Evolutionary conservation across 257 asterid genomes (phyloP).

Genomic region (Salvia rosmarinus): DNA sequence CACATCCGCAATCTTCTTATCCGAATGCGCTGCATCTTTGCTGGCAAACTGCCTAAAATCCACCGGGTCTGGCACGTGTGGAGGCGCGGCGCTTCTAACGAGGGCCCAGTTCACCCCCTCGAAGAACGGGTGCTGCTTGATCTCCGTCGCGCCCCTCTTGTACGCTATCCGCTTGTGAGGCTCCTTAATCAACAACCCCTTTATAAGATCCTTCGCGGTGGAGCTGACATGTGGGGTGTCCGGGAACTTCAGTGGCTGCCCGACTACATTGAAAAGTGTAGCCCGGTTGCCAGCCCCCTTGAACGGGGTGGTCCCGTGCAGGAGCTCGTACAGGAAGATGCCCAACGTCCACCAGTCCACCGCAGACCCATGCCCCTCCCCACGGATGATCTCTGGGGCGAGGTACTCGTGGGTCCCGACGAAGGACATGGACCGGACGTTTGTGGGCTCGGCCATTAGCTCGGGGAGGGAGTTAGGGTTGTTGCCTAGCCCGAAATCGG

Average conservation of each 20-base stretch:
- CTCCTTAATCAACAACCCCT: slow-evolving; percentile 51
- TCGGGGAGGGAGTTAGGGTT: slow-evolving; percentile 49
- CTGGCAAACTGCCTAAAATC: slow-evolving; percentile 44
- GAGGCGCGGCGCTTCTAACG: slow-evolving; percentile 48
- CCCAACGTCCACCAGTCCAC: slow-evolving; percentile 66
- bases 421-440: slow-evolving; percentile 58
- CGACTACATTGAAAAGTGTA: slow-evolving; percentile 49
- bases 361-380: slow-evolving; percentile 61
- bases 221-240: slow-evolving; percentile 42
- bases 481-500: slow-evolving; percentile 50
- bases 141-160: slow-evolving; percentile 54
- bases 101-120: slow-evolving; percentile 58
- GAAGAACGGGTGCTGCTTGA: slow-evolving; percentile 51
- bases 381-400: slow-evolving; percentile 62
- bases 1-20: slow-evolving; percentile 41
- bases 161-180: slow-evolving; percentile 55
- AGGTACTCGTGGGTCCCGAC: slow-evolving; percentile 60
- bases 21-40: slow-evolving; percentile 36
- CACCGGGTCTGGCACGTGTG: slow-evolving; percentile 41
- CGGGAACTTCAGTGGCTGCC: slow-evolving; percentile 53
- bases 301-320: slow-evolving; percentile 52
- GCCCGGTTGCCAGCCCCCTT: slow-evolving; percentile 53
- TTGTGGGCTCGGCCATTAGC: slow-evolving; percentile 56
- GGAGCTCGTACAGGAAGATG: slow-evolving; percentile 51
- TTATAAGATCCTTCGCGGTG: slow-evolving; percentile 42